phyloP scores from a whole-genome alignment of 345 rosid species.

The Citrus medica region DNA sequence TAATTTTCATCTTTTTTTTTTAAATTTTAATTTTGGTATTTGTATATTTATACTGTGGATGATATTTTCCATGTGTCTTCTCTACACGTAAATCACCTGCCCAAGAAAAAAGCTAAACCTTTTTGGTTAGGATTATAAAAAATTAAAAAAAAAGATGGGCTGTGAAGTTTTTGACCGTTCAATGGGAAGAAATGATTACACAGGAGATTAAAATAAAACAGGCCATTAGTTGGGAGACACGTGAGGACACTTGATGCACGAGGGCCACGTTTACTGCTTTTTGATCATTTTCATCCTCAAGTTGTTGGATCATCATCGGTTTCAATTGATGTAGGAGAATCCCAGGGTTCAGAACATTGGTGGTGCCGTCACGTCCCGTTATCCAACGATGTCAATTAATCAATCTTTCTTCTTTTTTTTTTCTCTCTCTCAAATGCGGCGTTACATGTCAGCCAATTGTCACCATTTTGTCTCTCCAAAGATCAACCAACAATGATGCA shows the following conservation, averaged over 20 bases:
- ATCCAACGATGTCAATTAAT: not conserved
- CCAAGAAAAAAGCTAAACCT: not conserved
- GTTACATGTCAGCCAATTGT: not conserved
- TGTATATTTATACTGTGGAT: too few relatives aligned
- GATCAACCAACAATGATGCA: not conserved
- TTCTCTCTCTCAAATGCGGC: not conserved
- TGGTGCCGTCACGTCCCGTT: not conserved
- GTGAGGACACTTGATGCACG: not conserved
- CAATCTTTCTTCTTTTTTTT: not conserved
- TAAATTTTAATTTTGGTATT: too few relatives aligned
- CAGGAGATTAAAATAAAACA: not conserved
- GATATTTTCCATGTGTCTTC: too few relatives aligned
- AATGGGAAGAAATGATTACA: conserved; percentile 19
- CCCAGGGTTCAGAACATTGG: not conserved
- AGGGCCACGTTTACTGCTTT: conserved; percentile 18
- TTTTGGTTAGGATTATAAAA: not conserved
- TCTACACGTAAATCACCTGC: too few relatives aligned
- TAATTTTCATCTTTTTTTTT: too few relatives aligned
- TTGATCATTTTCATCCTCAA: conserved; percentile 4
- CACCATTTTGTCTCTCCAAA: conserved; percentile 6
- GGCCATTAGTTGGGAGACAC: not conserved
- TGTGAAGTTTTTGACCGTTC: not conserved
- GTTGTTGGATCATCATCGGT: not conserved
- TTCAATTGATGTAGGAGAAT: not conserved
- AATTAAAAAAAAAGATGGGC: not conserved